phyloP scores from a whole-genome alignment of 495 filamentous ascomycete species.

The Penicillium crystallinum region DNA sequence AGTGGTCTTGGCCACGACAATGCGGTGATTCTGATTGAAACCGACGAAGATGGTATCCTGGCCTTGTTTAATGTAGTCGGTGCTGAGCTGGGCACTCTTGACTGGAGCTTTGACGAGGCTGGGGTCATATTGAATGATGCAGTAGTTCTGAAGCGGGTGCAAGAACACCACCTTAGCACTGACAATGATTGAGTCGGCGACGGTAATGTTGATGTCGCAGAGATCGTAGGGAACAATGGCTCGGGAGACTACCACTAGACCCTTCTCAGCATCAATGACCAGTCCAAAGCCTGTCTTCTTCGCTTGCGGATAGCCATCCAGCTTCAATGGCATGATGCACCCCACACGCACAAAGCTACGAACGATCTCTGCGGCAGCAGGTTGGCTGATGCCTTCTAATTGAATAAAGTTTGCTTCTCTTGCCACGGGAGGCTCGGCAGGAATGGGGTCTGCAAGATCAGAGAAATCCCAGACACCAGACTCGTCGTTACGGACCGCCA shows the following conservation, averaged over 20 bases:
- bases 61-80: slow-evolving; percentile 77
- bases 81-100: slow-evolving; percentile 77
- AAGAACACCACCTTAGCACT: slow-evolving; percentile 92
- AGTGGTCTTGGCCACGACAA: slow-evolving; percentile 88
- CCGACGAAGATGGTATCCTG: slow-evolving; percentile 92
- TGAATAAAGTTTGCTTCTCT: slow-evolving; percentile 83
- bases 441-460: slow-evolving; percentile 74
- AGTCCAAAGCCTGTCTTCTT: slow-evolving; percentile 92
- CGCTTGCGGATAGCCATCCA: slow-evolving; percentile 91
- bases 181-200: slow-evolving; percentile 92
- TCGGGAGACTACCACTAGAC: slow-evolving; percentile 85
- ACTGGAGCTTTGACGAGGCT: slow-evolving; percentile 89
- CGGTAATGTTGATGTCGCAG: slow-evolving; percentile 90
- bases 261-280: slow-evolving; percentile 93
- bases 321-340: slow-evolving; percentile 87
- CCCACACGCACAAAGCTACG: slow-evolving; percentile 91
- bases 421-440: slow-evolving; percentile 63
- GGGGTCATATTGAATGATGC: slow-evolving; percentile 91
- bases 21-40: slow-evolving; percentile 91
- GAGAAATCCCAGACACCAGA: slow-evolving; percentile 94
- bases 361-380: slow-evolving; percentile 84
- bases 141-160: slow-evolving; percentile 98
- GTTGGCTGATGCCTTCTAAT: slow-evolving; percentile 82
- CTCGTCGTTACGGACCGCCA: slow-evolving; percentile 85
- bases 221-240: slow-evolving; percentile 94